phyloP scores from a whole-genome alignment of 768 basidiomycete species.

The Austroboletus eburneus region DNA sequence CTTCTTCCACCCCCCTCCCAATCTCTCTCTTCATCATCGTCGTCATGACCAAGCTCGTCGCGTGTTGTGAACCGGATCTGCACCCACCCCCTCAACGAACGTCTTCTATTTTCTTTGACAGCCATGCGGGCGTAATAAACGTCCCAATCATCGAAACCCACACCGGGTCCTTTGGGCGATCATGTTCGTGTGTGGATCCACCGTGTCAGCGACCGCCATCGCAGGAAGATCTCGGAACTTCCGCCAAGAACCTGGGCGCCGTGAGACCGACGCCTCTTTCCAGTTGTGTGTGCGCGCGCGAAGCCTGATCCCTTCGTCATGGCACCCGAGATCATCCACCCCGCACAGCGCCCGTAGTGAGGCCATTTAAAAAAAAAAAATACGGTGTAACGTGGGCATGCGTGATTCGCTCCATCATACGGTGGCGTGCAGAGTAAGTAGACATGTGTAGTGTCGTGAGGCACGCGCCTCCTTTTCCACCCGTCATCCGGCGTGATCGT shows the following conservation, averaged over 20 bases:
- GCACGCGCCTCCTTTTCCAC: too few species aligned
- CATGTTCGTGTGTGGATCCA: constrained; percentile 12
- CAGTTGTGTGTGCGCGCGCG: too few species aligned
- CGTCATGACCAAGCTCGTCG: constrained; percentile 1
- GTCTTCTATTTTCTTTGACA: not conserved
- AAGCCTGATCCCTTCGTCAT: not conserved
- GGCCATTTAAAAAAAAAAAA: too few species aligned
- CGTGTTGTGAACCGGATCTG: not conserved
- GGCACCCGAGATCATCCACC: not conserved
- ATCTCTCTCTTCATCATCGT: not conserved
- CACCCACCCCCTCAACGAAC: too few species aligned
- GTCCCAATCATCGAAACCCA: too few species aligned
- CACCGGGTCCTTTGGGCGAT: not conserved
- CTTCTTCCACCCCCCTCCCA: not conserved
- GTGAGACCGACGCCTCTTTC: too few species aligned
- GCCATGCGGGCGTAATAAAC: constrained; percentile 5
- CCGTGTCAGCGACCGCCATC: not conserved
- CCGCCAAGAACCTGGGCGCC: too few species aligned
- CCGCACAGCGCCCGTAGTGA: not conserved
- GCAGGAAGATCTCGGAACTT: not conserved
- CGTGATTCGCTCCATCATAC: not conserved
- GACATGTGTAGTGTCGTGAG: constrained; percentile 1
- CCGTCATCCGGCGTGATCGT: not conserved
- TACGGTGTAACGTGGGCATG: too few species aligned
- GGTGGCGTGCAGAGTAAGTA: not conserved